Evolutionary conservation across 768 basidiomycete species (phyloP).

Genomic region (Hericium erinaceus): DNA sequence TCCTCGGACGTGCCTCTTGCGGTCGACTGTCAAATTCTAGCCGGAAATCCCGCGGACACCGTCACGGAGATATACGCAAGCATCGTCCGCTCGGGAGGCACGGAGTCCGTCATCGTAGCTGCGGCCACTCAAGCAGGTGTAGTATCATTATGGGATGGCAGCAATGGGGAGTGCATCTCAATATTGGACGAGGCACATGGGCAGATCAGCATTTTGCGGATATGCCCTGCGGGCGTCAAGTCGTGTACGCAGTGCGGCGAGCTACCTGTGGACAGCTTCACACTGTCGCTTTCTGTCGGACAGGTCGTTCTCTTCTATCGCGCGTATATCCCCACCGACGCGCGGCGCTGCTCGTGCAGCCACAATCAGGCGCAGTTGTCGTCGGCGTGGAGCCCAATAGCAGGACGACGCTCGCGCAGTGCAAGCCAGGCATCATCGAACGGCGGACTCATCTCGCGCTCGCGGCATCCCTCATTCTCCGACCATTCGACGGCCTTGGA

Average conservation of each 20-base stretch:
- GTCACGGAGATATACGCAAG: conserved; percentile 48
- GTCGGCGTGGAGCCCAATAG: conserved; percentile 32
- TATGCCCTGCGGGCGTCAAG: conserved; percentile 44
- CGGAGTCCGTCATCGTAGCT: conserved; percentile 43
- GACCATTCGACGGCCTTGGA: conserved; percentile 22
- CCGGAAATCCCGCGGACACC: conserved; percentile 49
- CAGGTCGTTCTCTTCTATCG: conserved; percentile 59
- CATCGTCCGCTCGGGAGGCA: conserved; percentile 40
- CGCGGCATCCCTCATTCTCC: conserved; percentile 39
- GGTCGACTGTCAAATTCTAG: conserved; percentile 40
- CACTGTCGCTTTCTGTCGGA: conserved; percentile 57
- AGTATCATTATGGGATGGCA: conserved; percentile 69
- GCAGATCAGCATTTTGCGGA: conserved; percentile 46
- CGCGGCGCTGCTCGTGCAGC: conserved; percentile 60
- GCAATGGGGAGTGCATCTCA: conserved; percentile 53
- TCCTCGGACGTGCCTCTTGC: conserved; percentile 26
- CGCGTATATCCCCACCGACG: conserved; percentile 41
- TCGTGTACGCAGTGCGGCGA: conserved; percentile 69
- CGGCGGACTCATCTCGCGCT: conserved; percentile 34
- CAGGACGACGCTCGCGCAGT: conserved; percentile 53
- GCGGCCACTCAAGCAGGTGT: conserved; percentile 57
- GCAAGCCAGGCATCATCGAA: conserved; percentile 41
- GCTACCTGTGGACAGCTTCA: conserved; percentile 53
- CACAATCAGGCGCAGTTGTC: conserved; percentile 36
- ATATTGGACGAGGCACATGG: conserved; percentile 54